Conservation (phyloP, 345 rosid genomes). For the Erucastrum elatum region DNA sequence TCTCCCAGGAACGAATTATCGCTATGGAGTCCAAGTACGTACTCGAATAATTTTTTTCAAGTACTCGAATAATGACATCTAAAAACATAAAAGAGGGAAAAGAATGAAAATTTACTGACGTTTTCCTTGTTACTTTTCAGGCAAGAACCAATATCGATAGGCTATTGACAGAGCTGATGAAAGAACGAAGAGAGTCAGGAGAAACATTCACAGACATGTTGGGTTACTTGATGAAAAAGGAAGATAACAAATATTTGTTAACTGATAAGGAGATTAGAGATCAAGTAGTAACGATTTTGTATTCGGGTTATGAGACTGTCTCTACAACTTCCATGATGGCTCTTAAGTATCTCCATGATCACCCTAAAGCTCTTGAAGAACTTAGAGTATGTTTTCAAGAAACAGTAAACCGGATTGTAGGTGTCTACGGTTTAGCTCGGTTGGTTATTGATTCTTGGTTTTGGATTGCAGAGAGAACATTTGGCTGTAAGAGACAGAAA, state of each 20-base stretch:
- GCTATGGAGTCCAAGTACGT: constrained; percentile 59
- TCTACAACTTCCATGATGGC: constrained; percentile 95
- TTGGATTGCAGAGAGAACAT: constrained; percentile 69
- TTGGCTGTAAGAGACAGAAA: constrained; percentile 60
- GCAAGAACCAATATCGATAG: constrained; percentile 62
- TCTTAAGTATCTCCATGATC: constrained; percentile 81
- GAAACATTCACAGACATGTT: constrained; percentile 62
- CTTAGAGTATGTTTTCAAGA: constrained; percentile 53
- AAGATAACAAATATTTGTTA: constrained; percentile 47
- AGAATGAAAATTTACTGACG: not conserved
- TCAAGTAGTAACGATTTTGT: constrained; percentile 76
- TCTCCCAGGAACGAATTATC: constrained; percentile 67
- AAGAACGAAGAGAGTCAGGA: constrained; percentile 55
- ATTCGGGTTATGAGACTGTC: constrained; percentile 86
- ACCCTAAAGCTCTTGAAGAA: constrained; percentile 67
- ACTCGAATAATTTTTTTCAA: not conserved
- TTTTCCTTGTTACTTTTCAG: constrained; percentile 39
- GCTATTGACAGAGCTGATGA: constrained; percentile 51
- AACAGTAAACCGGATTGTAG: not conserved
- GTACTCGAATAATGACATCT: not conserved
- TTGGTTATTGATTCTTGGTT: constrained; percentile 4
- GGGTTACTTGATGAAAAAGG: constrained; percentile 61
- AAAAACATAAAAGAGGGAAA: not conserved
- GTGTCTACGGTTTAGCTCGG: not conserved
- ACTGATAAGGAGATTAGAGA: constrained; percentile 72